phyloP scores from a whole-genome alignment of 352 stramenopile genomes.

The Elongisporangium anandrum region DNA sequence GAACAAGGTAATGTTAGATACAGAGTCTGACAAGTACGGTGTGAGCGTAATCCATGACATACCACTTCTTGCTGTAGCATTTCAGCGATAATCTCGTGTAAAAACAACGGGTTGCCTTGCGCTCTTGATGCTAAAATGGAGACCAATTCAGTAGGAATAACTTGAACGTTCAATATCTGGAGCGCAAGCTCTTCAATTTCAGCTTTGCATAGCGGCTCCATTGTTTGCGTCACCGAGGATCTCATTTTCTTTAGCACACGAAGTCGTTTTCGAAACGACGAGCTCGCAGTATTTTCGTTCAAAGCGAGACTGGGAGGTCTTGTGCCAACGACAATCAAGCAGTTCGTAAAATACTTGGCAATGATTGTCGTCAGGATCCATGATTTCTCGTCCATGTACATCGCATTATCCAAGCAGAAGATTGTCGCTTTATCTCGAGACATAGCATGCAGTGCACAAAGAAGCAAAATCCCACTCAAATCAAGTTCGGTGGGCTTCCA shows the following conservation, averaged over 20 bases:
- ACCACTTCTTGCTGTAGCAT: constrained; percentile 77
- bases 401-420: constrained; percentile 81
- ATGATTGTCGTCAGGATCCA: constrained; percentile 80
- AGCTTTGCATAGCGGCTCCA: constrained; percentile 50
- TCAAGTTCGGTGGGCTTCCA: constrained; percentile 66
- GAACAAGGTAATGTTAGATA: not conserved
- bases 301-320: constrained; percentile 60
- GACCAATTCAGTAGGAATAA: constrained; percentile 54
- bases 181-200: constrained; percentile 62
- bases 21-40: not conserved
- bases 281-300: constrained; percentile 69
- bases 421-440: constrained; percentile 61
- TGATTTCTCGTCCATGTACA: constrained; percentile 87
- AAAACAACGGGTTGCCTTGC: constrained; percentile 81
- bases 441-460: constrained; percentile 76
- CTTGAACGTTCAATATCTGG: constrained; percentile 57
- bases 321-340: constrained; percentile 65
- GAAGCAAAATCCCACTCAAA: constrained; percentile 65
- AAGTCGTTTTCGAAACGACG: constrained; percentile 70
- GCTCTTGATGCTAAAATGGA: constrained; percentile 66
- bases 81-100: constrained; percentile 81
- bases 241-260: constrained; percentile 66
- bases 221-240: constrained; percentile 31
- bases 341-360: constrained; percentile 87
- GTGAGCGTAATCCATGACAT: too few species aligned